Evolutionary conservation across 2,329 filamentous ascomycete species (phyloP).

Genomic region (Bimuria novae-zelandiae): DNA sequence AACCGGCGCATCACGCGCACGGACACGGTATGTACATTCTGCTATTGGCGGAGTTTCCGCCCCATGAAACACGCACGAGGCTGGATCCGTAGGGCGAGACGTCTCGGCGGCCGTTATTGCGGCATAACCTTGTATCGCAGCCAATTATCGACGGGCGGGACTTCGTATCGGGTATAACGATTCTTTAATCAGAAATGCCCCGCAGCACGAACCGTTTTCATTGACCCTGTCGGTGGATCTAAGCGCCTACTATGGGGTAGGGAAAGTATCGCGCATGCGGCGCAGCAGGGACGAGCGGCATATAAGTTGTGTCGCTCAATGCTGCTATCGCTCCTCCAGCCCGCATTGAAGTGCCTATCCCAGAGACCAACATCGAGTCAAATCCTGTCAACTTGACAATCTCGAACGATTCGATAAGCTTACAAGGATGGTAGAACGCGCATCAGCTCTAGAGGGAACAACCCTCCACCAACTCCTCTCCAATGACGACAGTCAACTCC

Average conservation of each 20-base stretch:
- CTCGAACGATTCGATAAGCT: slow-evolving; percentile 6
- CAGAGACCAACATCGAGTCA: slow-evolving; percentile 7
- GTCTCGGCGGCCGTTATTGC: slow-evolving; percentile 1
- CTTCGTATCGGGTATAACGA: slow-evolving; percentile 2
- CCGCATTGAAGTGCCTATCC: slow-evolving; percentile 8
- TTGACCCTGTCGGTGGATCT: not conserved
- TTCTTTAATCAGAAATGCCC: not conserved
- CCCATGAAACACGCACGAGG: slow-evolving; percentile 1
- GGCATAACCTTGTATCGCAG: slow-evolving; percentile 1
- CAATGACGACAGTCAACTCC: slow-evolving; percentile 44
- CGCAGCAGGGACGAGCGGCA: slow-evolving; percentile 7
- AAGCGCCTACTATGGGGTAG: not conserved
- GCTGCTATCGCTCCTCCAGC: slow-evolving; percentile 3
- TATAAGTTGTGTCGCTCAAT: slow-evolving; percentile 6
- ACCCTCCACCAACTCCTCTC: slow-evolving; percentile 20
- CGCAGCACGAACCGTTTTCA: not conserved
- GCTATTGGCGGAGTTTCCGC: not conserved
- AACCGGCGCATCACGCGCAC: too few relatives aligned
- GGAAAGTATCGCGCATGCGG: slow-evolving; percentile 5
- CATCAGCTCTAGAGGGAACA: slow-evolving; percentile 14
- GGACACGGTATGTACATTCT: too few relatives aligned
- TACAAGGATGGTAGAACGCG: slow-evolving; percentile 6
- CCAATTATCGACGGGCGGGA: slow-evolving; percentile 1
- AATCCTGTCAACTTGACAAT: slow-evolving; percentile 8
- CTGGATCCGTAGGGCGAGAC: not conserved